These are phyloP conservation scores for Haplosporangium gracile DNA, from an alignment of 192 early-diverging fungal species.

Conservation along the genomic window DNA sequence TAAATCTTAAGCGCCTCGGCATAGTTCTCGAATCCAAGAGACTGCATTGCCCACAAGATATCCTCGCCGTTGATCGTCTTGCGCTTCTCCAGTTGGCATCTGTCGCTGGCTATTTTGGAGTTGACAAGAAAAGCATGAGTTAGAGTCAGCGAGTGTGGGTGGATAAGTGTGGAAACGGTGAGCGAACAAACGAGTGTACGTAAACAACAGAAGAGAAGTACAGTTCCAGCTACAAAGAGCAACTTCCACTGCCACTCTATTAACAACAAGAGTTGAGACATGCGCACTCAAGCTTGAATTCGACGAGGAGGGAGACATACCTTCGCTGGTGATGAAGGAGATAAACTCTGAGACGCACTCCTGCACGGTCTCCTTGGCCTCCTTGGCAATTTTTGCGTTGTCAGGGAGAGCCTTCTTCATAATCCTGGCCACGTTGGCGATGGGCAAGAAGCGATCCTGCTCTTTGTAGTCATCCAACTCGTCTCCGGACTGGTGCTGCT, in stretches of 20 bases:
- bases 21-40: constrained; percentile 98
- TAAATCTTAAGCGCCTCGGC: constrained; percentile 91
- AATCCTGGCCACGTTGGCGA: constrained; percentile 95
- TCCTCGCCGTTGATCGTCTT: constrained; percentile 99
- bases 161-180: not conserved
- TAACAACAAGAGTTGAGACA: not conserved
- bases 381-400: constrained; percentile 98
- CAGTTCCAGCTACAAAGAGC: not conserved
- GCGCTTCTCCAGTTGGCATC: constrained; percentile 94
- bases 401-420: constrained; percentile 98
- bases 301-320: constrained; percentile 23
- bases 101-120: constrained; percentile 80
- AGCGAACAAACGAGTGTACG: not conserved
- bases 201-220: not conserved
- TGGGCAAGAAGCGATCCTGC: constrained; percentile 96
- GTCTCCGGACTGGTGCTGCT: constrained; percentile 67
- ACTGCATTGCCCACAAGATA: constrained; percentile 98
- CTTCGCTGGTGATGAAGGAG: constrained; percentile 97
- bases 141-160: not conserved
- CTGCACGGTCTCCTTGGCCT: constrained; percentile 96
- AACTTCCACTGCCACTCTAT: not conserved
- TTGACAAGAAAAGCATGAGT: constrained; percentile 14
- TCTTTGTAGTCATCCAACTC: constrained; percentile 88
- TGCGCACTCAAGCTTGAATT: not conserved
- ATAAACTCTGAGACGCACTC: constrained; percentile 99